A percentile compares a stretch with the other conserved stretches of the same genome.
Evolutionary conservation across 176 grass and related monocot genomes (phyloP).

Genomic region (Paspalum notatum): DNA sequence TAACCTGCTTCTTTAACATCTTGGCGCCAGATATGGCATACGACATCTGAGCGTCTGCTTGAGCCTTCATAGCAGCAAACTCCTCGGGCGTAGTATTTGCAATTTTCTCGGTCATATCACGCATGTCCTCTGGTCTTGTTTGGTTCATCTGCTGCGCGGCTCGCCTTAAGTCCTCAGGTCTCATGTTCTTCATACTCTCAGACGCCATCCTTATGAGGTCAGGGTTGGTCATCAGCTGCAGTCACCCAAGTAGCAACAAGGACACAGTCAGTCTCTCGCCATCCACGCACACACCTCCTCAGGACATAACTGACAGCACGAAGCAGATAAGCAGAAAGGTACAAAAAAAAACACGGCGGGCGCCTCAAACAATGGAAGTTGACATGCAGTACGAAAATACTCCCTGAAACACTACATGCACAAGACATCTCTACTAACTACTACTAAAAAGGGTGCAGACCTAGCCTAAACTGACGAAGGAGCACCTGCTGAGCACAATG

Average conservation of each 20-base stretch:
- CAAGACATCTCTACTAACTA: neutral
- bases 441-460: neutral
- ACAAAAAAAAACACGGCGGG: neutral
- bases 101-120: conserved; percentile 76
- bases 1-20: conserved; percentile 89
- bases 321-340: neutral
- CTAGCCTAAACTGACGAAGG: neutral
- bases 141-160: conserved; percentile 87
- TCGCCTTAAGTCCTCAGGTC: conserved; percentile 71
- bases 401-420: neutral
- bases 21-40: conserved; percentile 76
- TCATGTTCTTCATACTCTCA: conserved; percentile 95
- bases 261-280: neutral
- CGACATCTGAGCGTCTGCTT: conserved; percentile 78
- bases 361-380: neutral
- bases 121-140: conserved; percentile 82
- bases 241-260: conserved; percentile 20
- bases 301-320: neutral
- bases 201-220: conserved; percentile 79
- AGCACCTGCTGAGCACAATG: neutral
- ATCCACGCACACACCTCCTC: neutral
- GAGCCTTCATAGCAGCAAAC: conserved; percentile 82
- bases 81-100: conserved; percentile 84
- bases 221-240: conserved; percentile 95
- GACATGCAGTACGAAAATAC: neutral